phyloP scores from a whole-genome alignment of 2,329 filamentous ascomycete species.

The Pyrenochaeta sp. region DNA sequence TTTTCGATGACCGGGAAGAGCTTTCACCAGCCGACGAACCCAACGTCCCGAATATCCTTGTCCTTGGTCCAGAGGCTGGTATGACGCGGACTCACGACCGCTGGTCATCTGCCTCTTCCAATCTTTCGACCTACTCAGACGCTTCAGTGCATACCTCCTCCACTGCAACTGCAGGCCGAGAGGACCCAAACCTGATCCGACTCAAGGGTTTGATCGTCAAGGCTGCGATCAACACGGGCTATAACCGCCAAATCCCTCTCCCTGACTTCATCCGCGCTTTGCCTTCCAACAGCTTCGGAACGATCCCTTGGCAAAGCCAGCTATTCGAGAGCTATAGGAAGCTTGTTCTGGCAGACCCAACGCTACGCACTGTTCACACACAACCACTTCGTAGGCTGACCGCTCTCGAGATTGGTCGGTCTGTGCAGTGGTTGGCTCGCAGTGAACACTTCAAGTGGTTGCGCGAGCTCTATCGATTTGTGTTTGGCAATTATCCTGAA shows the following conservation, averaged over 20 bases:
- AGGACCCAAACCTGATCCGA: slow-evolving; percentile 79
- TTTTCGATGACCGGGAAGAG: slow-evolving; percentile 85
- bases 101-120: slow-evolving; percentile 81
- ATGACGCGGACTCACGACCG: slow-evolving; percentile 64
- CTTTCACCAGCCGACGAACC: slow-evolving; percentile 78
- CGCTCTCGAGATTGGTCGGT: slow-evolving; percentile 80
- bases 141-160: slow-evolving; percentile 70
- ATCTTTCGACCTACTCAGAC: slow-evolving; percentile 81
- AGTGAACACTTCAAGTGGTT: slow-evolving; percentile 80
- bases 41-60: slow-evolving; percentile 84
- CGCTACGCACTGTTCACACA: slow-evolving; percentile 59
- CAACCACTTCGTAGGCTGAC: slow-evolving; percentile 69
- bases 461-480: slow-evolving; percentile 80
- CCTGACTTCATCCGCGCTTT: slow-evolving; percentile 80
- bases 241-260: slow-evolving; percentile 70
- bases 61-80: slow-evolving; percentile 75
- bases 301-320: slow-evolving; percentile 71
- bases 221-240: slow-evolving; percentile 86
- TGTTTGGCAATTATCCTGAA: slow-evolving; percentile 84
- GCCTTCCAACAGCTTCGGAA: slow-evolving; percentile 80
- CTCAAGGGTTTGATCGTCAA: slow-evolving; percentile 83
- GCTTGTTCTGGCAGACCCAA: slow-evolving; percentile 76
- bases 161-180: slow-evolving; percentile 71
- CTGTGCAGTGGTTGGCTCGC: slow-evolving; percentile 77
- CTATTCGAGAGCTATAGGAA: slow-evolving; percentile 83